phyloP scores from a whole-genome alignment of 768 basidiomycete genomes.

The Sutorius australiensis region DNA sequence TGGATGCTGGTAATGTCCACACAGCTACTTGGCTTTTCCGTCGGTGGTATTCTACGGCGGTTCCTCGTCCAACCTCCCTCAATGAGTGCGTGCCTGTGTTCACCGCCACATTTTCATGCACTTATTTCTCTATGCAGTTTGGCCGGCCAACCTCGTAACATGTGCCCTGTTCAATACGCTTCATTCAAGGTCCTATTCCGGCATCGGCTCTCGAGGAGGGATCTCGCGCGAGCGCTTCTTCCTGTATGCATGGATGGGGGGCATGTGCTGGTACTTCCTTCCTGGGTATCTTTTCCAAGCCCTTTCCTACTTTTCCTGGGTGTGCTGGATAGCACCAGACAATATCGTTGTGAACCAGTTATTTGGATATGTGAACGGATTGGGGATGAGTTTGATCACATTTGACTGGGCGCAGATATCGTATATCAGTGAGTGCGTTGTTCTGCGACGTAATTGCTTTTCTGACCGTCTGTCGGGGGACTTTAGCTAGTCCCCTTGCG shows the following conservation, averaged over 20 bases:
- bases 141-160: conserved; percentile 68
- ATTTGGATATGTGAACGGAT: conserved; percentile 54
- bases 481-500: conserved; percentile 50
- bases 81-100: conserved; percentile 44
- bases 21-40: conserved; percentile 62
- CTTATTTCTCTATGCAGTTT: conserved; percentile 48
- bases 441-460: background rate
- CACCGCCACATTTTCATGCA: background rate
- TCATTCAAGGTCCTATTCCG: conserved; percentile 50
- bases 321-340: conserved; percentile 67
- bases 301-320: conserved; percentile 57
- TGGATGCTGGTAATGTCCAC: conserved; percentile 70
- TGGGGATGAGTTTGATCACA: conserved; percentile 72
- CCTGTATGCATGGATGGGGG: conserved; percentile 35
- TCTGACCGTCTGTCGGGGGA: background rate
- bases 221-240: conserved; percentile 55
- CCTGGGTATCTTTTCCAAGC: conserved; percentile 73
- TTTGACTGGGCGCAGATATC: conserved; percentile 78
- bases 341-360: conserved; percentile 70
- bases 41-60: conserved; percentile 55
- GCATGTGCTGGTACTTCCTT: conserved; percentile 49
- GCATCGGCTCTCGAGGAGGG: conserved; percentile 42
- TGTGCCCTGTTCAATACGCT: conserved; percentile 74
- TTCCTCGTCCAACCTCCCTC: conserved; percentile 64
- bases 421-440: conserved; percentile 22